phyloP scores from a whole-genome alignment of 2,329 filamentous ascomycete genomes.

The Grosmannia clavigera region DNA sequence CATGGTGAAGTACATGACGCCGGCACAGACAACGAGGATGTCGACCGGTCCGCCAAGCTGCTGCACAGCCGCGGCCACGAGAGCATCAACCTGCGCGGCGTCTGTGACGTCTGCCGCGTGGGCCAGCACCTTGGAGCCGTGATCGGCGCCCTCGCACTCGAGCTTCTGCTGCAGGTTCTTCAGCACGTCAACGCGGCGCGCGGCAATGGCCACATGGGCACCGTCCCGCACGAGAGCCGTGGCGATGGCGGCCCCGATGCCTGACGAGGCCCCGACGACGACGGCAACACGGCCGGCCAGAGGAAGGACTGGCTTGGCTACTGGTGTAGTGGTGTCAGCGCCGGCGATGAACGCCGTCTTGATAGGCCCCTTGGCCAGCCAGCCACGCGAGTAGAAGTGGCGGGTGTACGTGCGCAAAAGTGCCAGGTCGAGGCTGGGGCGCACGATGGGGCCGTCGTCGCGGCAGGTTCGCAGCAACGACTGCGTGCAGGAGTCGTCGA shows the following conservation, averaged over 20 bases:
- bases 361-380: constrained; percentile 39
- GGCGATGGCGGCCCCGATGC: constrained; percentile 66
- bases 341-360: background rate
- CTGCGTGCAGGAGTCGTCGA: constrained; percentile 57
- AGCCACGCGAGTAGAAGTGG: constrained; percentile 70
- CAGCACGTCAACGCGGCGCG: constrained; percentile 56
- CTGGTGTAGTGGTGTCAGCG: background rate
- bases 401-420: constrained; percentile 69
- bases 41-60: constrained; percentile 57
- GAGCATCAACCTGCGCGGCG: constrained; percentile 50
- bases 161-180: constrained; percentile 54
- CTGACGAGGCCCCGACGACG: constrained; percentile 68
- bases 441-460: constrained; percentile 28
- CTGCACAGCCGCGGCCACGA: constrained; percentile 45
- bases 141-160: constrained; percentile 16
- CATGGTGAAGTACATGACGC: constrained; percentile 84
- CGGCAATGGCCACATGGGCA: constrained; percentile 58
- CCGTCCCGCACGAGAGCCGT: constrained; percentile 57
- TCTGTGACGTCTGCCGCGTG: constrained; percentile 63
- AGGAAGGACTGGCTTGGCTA: constrained; percentile 33
- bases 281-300: constrained; percentile 59
- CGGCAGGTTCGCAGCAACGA: constrained; percentile 37
- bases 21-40: constrained; percentile 68
- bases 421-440: constrained; percentile 55
- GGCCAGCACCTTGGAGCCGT: constrained; percentile 51